Percentiles rank a stretch among this genome's conserved stretches.
Conservation (phyloP, 164 flowering plant species). For the Hamamelis virginiana region DNA sequence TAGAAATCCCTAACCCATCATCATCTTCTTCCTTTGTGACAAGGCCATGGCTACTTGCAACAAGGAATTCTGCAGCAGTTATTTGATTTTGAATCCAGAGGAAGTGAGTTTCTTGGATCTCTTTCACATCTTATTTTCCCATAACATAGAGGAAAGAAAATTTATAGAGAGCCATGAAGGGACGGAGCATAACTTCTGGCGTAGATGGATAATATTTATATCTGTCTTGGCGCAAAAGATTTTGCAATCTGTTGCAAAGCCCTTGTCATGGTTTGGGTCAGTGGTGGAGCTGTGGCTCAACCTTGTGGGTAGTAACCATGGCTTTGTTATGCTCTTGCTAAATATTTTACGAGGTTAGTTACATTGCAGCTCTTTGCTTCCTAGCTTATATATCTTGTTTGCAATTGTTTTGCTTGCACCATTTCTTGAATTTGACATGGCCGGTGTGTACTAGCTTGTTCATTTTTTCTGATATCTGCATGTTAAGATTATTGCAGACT, state of each 20-base stretch:
- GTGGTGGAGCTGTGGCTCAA: slow-evolving; percentile 28
- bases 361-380: no score
- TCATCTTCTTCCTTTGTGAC: no score
- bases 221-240: slow-evolving; percentile 27
- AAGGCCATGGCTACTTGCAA: slow-evolving; percentile 3
- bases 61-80: slow-evolving; percentile 19
- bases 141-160: slow-evolving; percentile 10
- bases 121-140: slow-evolving; percentile 20
- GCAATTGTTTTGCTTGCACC: neutral
- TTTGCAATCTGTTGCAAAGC: slow-evolving; percentile 15
- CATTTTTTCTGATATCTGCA: no score
- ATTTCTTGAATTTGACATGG: neutral
- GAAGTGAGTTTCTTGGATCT: slow-evolving; percentile 20
- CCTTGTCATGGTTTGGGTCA: slow-evolving; percentile 28
- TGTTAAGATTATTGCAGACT: no score
- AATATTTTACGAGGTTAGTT: slow-evolving; percentile 26
- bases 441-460: no score
- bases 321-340: slow-evolving; percentile 14
- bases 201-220: slow-evolving; percentile 27
- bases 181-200: slow-evolving; percentile 14
- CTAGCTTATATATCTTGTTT: neutral
- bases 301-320: slow-evolving; percentile 17
- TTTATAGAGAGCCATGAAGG: slow-evolving; percentile 23
- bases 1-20: no score
- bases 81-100: slow-evolving; percentile 31